Conservation (phyloP, 1,284 basidiomycete genomes). For the Apiotrichum veenhuisii region DNA sequence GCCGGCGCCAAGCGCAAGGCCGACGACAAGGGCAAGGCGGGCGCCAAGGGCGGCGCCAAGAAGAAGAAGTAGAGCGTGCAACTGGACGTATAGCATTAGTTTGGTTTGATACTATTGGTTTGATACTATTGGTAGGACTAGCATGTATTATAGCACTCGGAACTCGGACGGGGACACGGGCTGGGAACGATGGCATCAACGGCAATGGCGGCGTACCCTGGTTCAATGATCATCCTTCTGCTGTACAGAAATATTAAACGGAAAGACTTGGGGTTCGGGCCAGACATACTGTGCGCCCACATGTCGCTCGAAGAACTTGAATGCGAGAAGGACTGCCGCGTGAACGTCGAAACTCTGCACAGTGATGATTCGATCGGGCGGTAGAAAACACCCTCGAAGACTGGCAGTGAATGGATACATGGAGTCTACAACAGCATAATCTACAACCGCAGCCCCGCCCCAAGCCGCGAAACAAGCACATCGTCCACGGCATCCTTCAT, state of each 20-base stretch:
- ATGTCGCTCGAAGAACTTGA: too few species aligned
- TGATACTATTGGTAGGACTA: neutral
- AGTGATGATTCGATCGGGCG: too few species aligned
- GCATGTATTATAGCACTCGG: neutral
- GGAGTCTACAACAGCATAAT: neutral
- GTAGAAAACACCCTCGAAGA: too few species aligned
- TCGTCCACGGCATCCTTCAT: conserved; percentile 63
- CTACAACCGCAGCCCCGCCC: conserved; percentile 53
- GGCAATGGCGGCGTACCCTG: neutral
- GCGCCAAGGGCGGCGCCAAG: conserved; percentile 31
- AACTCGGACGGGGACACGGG: neutral
- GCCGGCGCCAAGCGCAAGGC: conserved; percentile 62
- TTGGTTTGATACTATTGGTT: neutral
- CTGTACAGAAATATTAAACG: too few species aligned
- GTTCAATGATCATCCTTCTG: too few species aligned
- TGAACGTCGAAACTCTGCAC: too few species aligned
- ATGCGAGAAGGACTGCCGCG: too few species aligned
- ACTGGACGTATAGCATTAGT: neutral
- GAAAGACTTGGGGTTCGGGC: too few species aligned
- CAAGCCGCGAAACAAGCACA: conserved; percentile 61
- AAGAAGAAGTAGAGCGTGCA: conserved; percentile 29
- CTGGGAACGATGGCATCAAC: neutral
- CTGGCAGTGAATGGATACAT: too few species aligned
- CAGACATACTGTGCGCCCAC: too few species aligned
- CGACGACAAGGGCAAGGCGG: conserved; percentile 33